Conservation (phyloP, 2,329 filamentous ascomycete species). For the Fusarium temperatum region DNA sequence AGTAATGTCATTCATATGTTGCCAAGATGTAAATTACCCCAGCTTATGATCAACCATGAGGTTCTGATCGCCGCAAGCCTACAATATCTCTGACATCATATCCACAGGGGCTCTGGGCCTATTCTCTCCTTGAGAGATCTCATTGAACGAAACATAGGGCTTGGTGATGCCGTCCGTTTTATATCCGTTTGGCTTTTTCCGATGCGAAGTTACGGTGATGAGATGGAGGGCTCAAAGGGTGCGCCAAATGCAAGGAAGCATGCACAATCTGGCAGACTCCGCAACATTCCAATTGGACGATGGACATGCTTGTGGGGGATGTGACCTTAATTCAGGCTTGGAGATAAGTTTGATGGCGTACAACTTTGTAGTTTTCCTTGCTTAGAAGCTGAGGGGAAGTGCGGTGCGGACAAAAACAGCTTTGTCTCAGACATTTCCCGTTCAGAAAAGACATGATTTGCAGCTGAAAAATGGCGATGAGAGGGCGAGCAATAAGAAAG, state of each 20-base stretch:
- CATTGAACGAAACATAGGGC: background rate
- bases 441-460: background rate
- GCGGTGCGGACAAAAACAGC: background rate
- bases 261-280: slow-evolving; percentile 1
- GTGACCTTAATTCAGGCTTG: background rate
- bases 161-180: background rate
- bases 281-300: slow-evolving; percentile 11
- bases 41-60: background rate
- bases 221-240: background rate
- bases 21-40: background rate
- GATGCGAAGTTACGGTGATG: background rate
- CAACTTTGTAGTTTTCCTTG: background rate
- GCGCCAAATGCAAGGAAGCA: slow-evolving; percentile 6
- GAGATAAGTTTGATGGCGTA: background rate
- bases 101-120: background rate
- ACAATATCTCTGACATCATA: slow-evolving; percentile 31
- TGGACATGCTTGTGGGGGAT: background rate
- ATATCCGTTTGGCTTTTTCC: background rate
- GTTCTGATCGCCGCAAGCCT: background rate
- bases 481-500: background rate
- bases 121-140: background rate
- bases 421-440: background rate
- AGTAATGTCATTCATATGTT: background rate
- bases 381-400: background rate
- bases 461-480: background rate